Conservation (phyloP, 106 monocot species). For the Chionographis japonica region DNA sequence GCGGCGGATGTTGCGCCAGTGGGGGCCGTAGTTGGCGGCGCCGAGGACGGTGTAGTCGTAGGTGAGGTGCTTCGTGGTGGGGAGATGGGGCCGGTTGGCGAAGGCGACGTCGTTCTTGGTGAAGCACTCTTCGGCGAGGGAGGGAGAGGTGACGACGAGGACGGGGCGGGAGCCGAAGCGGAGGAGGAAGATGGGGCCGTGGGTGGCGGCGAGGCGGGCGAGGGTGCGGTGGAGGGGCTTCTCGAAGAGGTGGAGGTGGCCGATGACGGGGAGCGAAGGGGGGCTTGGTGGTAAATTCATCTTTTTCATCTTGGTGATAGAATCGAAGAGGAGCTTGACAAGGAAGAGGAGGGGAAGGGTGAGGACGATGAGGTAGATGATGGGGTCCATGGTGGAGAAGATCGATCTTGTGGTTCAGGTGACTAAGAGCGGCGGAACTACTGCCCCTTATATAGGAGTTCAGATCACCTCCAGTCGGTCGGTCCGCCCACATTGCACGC, state of each 20-base stretch:
- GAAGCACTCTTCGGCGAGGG: constrained; percentile 49
- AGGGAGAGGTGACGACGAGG: constrained; percentile 41
- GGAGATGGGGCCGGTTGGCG: constrained; percentile 44
- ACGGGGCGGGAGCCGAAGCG: constrained; percentile 51
- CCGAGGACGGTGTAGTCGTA: constrained; percentile 35
- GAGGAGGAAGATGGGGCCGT: constrained; percentile 44
- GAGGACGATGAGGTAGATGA: background rate
- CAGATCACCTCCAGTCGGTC: too few relatives aligned
- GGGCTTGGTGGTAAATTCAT: constrained; percentile 13
- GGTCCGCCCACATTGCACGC: too few relatives aligned
- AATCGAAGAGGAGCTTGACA: background rate
- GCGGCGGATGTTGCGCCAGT: constrained; percentile 66
- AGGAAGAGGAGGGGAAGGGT: background rate
- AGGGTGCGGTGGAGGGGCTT: constrained; percentile 44
- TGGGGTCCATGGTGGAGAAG: too few relatives aligned
- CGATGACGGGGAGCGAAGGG: constrained; percentile 33
- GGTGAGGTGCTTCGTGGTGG: constrained; percentile 15
- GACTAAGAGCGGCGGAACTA: too few relatives aligned
- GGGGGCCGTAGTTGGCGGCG: constrained; percentile 31
- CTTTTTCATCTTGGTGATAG: background rate
- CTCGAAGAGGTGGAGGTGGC: constrained; percentile 53
- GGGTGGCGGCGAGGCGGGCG: constrained; percentile 17
- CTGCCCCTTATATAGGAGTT: too few relatives aligned
- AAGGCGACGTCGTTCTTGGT: constrained; percentile 39
- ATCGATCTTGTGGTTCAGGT: too few relatives aligned